phyloP scores from a whole-genome alignment of 495 filamentous ascomycete species.

The Apodospora peruviana region DNA sequence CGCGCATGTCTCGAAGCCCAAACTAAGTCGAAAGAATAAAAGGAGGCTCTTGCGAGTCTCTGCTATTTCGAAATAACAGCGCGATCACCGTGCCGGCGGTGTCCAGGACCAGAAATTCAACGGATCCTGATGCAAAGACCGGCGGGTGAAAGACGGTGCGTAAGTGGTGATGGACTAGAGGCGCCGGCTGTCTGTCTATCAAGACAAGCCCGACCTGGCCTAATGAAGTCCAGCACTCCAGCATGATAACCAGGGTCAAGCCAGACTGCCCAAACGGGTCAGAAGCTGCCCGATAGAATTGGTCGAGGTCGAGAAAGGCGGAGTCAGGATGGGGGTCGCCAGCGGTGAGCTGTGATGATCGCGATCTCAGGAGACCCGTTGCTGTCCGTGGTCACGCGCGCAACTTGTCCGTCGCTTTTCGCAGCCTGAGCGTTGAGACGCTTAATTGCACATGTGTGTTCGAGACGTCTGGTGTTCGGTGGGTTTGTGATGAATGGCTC shows the following conservation, averaged over 20 bases:
- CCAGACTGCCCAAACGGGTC: not conserved
- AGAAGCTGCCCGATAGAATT: not conserved
- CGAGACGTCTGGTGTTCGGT: not conserved
- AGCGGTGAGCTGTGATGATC: not conserved
- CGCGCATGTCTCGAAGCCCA: not conserved
- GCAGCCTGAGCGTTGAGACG: not conserved
- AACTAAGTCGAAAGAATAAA: not conserved
- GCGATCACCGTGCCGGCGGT: too few species aligned
- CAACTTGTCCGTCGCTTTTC: not conserved
- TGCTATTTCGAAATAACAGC: not conserved
- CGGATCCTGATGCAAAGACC: not conserved
- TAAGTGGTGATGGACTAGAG: not conserved
- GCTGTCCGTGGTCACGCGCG: not conserved
- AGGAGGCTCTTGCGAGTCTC: not conserved
- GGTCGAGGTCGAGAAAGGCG: not conserved
- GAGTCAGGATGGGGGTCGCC: not conserved
- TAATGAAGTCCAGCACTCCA: not conserved
- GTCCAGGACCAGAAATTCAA: not conserved
- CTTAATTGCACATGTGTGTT: not conserved
- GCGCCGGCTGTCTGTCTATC: not conserved
- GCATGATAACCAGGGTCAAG: not conserved
- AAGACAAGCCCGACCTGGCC: not conserved
- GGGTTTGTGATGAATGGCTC: too few species aligned
- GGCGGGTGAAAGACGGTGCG: not conserved
- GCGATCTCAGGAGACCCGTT: not conserved